These are phyloP conservation scores for Henckelia pumila DNA, from an alignment of 257 asterid genomes.

Conservation along the genomic window DNA sequence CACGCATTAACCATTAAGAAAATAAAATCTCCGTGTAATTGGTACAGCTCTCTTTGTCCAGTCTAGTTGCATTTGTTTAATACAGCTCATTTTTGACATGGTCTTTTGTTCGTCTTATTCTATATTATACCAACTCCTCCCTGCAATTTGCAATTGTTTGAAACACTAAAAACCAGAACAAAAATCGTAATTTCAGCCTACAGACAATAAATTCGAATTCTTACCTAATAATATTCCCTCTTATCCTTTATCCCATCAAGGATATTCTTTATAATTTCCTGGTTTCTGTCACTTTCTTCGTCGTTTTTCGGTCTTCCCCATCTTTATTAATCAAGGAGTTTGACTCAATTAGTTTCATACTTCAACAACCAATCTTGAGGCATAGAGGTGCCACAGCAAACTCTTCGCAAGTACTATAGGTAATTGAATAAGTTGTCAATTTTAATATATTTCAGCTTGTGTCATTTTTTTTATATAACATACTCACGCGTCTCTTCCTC, in stretches of 20 bases:
- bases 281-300: conserved; percentile 18
- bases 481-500: no score
- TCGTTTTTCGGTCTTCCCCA: neutral
- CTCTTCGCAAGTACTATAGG: neutral
- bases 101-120: neutral
- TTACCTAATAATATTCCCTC: neutral
- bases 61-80: neutral
- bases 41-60: neutral
- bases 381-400: neutral
- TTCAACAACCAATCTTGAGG: neutral
- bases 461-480: no score
- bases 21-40: no score
- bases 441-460: no score
- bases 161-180: neutral
- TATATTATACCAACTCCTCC: no score
- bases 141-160: neutral
- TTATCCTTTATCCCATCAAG: conserved; percentile 4
- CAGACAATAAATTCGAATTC: neutral
- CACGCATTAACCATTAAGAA: no score
- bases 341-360: neutral
- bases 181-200: neutral
- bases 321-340: neutral
- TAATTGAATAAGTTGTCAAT: no score
- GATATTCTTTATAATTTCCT: conserved; percentile 27
- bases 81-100: neutral